A percentile compares a stretch with the other conserved stretches of the same genome.
Evolutionary conservation across 179 eudicot species (phyloP).

Genomic region (Sideroxylon spinosum): DNA sequence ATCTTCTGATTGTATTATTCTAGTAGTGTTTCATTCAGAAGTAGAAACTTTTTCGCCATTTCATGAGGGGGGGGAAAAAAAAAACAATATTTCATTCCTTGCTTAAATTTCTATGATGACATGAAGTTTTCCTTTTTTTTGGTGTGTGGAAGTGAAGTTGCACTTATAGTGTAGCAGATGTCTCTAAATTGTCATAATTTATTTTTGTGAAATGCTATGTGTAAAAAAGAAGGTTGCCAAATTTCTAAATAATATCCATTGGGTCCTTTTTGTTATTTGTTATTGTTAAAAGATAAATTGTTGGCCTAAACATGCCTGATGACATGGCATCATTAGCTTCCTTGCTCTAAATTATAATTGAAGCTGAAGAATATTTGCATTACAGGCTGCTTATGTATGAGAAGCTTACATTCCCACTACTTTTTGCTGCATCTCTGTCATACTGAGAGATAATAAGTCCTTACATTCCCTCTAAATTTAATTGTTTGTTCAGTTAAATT

Average conservation of each 20-base stretch:
- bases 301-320: background rate
- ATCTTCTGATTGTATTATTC: no score
- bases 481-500: background rate
- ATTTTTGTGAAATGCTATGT: no score
- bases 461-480: background rate
- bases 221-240: background rate
- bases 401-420: background rate
- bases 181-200: background rate
- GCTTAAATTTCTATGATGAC: no score
- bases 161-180: background rate
- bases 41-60: no score
- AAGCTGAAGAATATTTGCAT: background rate
- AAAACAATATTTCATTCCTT: no score
- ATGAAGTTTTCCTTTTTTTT: no score
- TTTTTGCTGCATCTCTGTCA: background rate
- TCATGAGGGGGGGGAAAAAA: no score
- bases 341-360: background rate
- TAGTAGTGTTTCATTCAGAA: no score
- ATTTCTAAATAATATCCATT: background rate
- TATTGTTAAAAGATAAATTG: background rate
- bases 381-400: background rate
- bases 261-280: background rate
- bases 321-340: background rate
- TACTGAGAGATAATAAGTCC: background rate
- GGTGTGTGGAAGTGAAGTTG: background rate